Percentiles rank a stretch among this genome's conserved stretches.
Evolutionary conservation across 305 asterid genomes (phyloP).

Genomic region (Fraxinus paxiana): DNA sequence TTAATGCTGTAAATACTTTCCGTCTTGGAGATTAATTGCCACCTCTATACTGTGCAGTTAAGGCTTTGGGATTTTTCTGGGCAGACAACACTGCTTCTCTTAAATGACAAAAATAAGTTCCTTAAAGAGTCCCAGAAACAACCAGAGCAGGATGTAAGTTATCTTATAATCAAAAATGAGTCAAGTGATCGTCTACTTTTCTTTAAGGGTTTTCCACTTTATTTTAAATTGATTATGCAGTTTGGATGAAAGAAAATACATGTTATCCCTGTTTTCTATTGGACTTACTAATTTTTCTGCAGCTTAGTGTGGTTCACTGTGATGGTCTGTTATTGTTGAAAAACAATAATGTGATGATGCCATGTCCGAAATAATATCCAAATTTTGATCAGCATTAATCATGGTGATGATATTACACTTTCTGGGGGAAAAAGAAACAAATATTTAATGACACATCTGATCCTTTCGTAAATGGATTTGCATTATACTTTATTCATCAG

Average conservation of each 20-base stretch:
- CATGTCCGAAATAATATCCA: slow-evolving; percentile 10
- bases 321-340: slow-evolving; percentile 12
- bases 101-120: slow-evolving; percentile 59
- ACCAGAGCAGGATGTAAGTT: slow-evolving; percentile 80
- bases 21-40: slow-evolving; percentile 29
- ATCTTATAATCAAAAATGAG: slow-evolving; percentile 5
- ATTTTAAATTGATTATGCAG: not conserved
- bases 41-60: slow-evolving; percentile 47
- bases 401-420: slow-evolving; percentile 12
- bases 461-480: slow-evolving; percentile 14
- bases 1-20: slow-evolving; percentile 3
- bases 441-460: not conserved
- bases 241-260: not conserved
- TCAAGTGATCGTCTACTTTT: slow-evolving; percentile 20
- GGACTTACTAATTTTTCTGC: slow-evolving; percentile 7
- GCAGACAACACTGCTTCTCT: slow-evolving; percentile 60
- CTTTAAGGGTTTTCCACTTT: slow-evolving; percentile 2
- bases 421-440: not conserved
- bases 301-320: slow-evolving; percentile 9
- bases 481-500: slow-evolving; percentile 16
- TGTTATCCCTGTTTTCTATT: not conserved
- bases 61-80: slow-evolving; percentile 95
- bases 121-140: slow-evolving; percentile 61
- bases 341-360: not conserved
- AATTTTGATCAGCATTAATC: slow-evolving; percentile 1